Evolutionary conservation across 805 yeast genomes (phyloP), one percentile per base, ranked within the genome.

Genomic region (Wickerhamiella australiensis): DNA sequence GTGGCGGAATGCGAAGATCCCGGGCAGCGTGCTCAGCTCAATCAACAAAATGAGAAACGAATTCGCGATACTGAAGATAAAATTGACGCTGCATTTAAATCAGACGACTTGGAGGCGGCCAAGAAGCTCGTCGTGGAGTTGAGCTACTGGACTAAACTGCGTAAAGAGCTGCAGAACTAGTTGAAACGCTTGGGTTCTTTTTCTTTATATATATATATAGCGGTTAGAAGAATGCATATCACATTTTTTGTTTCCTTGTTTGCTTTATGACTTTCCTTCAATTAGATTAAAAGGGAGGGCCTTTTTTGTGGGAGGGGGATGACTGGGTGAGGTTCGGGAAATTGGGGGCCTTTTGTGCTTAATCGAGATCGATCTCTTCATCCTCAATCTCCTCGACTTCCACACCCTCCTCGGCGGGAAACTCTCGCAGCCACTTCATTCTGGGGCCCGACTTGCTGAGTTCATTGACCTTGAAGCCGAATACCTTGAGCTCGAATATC

Each of bases 361-460:
- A 36, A 8, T 36, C 22, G 11, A 5, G 7, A 8, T 36, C 41
- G 5, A 9, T 3, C 11, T 17, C 43, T 40, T 40, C 43, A 5
- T 21, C 43, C 11, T 31, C 46, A 17, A 22, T 8, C 31, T 44
- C 42, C 17, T 27, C 36, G 12, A 31, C 45, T 35, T 20, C 53
- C 13, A 36, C 51, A 21, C 52, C 62, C 23, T 52, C 58, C 59
- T 85, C 94, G 47, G 68, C 72, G 3, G 97, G 97, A 55, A 75
- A 71, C 63, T 78, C 79, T 58, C 97, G 77, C 54, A 90, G 72
- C 98, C 98, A 92, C 59, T 75, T 76, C 97, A 92, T 92, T 57
- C 97, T 75, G n/a, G 94, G 88, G 0, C 98, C 98, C 44, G 83
- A 74, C 26, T 74, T 68, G 42, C 94, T 81, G 49, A 68, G 61